phyloP scores from a whole-genome alignment of 768 basidiomycete genomes.

The Postia placenta region DNA sequence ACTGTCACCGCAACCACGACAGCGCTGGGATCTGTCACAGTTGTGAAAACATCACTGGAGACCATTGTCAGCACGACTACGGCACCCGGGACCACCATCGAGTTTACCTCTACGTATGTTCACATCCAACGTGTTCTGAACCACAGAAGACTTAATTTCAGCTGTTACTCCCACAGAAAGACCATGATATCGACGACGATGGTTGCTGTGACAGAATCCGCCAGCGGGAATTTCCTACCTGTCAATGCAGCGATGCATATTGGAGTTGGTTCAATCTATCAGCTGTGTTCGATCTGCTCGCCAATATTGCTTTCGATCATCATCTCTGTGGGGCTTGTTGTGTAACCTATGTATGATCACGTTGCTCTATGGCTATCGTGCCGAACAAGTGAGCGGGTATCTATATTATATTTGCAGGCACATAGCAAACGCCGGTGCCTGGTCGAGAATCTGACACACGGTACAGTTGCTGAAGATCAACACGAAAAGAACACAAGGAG shows the following conservation, averaged over 20 bases:
- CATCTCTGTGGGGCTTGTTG: too few species aligned
- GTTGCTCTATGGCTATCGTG: too few species aligned
- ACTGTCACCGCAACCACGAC: not conserved
- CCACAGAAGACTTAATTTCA: not conserved
- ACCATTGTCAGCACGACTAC: constrained; percentile 13
- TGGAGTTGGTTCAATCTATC: too few species aligned
- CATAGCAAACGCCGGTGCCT: too few species aligned
- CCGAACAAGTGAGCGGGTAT: too few species aligned
- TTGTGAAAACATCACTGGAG: not conserved
- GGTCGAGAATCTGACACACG: too few species aligned
- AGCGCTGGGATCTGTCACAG: not conserved
- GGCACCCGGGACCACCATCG: constrained; percentile 11
- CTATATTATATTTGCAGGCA: too few species aligned
- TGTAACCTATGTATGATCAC: too few species aligned
- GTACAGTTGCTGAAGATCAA: too few species aligned
- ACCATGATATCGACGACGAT: constrained; percentile 16
- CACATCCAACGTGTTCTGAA: not conserved
- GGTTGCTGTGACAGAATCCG: constrained; percentile 4
- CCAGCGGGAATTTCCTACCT: constrained; percentile 17
- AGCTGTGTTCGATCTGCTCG: too few species aligned
- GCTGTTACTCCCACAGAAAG: constrained; percentile 4
- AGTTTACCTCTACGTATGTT: constrained; percentile 14
- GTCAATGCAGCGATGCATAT: constrained; percentile 15
- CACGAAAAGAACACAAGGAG: too few species aligned
- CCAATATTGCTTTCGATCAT: too few species aligned